phyloP scores from a whole-genome alignment of 1,284 basidiomycete genomes.

The Trichosporon coremiiforme region DNA sequence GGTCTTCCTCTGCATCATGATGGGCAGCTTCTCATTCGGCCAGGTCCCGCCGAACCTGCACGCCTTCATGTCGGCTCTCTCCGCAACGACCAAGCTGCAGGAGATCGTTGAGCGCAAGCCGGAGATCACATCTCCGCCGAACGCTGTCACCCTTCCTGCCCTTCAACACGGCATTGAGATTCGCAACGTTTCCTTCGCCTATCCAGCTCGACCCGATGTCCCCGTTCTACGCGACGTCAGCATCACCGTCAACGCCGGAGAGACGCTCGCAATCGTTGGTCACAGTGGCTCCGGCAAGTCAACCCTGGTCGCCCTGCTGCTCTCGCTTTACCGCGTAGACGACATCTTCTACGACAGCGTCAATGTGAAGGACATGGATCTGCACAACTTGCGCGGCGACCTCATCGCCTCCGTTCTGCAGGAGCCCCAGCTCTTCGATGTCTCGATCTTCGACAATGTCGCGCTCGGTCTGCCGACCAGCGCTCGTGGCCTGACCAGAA shows the following conservation, averaged over 20 bases:
- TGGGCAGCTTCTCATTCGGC: not conserved
- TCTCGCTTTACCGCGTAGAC: conserved; percentile 31
- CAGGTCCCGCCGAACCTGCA: conserved; percentile 1
- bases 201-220: not conserved
- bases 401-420: conserved; percentile 86
- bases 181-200: not conserved
- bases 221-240: not conserved
- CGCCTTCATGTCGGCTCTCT: not conserved
- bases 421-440: conserved; percentile 64
- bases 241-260: not conserved
- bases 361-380: conserved; percentile 17
- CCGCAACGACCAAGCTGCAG: not conserved
- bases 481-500: conserved; percentile 76
- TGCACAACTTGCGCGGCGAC: conserved; percentile 59
- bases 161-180: not conserved
- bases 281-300: conserved; percentile 85
- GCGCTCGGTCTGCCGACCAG: conserved; percentile 77
- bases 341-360: conserved; percentile 95
- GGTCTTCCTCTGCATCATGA: not conserved
- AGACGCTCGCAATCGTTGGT: not conserved
- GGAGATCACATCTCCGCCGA: not conserved
- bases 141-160: not conserved
- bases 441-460: conserved; percentile 90
- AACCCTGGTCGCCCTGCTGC: conserved; percentile 80
- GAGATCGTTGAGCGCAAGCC: conserved; percentile 5